These are phyloP conservation scores for Prunus mongolica DNA, from an alignment of 306 rosid genomes.

Conservation along the genomic window DNA sequence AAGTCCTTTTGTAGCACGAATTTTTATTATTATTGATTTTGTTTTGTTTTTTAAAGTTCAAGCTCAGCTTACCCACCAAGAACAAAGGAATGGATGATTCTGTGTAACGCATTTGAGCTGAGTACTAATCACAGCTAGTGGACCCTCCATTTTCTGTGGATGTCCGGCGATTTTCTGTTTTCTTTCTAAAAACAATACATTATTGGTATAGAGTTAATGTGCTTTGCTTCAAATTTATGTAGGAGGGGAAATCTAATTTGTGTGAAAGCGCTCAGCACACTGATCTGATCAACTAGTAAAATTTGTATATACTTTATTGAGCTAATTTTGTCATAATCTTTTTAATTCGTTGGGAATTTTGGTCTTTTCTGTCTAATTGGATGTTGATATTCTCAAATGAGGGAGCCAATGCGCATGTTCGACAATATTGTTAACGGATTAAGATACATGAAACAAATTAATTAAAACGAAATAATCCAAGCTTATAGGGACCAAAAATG, in stretches of 20 bases:
- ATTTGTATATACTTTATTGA: too few relatives aligned
- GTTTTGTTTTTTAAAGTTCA: neutral
- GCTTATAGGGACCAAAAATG: neutral
- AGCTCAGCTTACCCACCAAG: conserved; percentile 24
- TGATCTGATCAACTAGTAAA: too few relatives aligned
- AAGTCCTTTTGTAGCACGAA: neutral
- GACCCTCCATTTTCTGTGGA: conserved; percentile 29
- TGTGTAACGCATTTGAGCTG: conserved; percentile 16
- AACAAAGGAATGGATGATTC: conserved; percentile 21
- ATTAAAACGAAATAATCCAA: too few relatives aligned
- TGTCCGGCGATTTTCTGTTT: neutral
- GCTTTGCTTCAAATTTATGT: too few relatives aligned
- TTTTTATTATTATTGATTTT: neutral
- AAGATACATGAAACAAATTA: neutral
- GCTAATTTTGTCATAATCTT: too few relatives aligned
- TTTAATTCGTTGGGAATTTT: too few relatives aligned
- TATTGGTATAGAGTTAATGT: neutral
- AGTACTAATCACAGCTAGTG: conserved; percentile 2
- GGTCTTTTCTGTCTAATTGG: too few relatives aligned
- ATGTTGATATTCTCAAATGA: neutral
- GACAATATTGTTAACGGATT: neutral
- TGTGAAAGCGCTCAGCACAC: too few relatives aligned
- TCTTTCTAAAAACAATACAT: neutral
- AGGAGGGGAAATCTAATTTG: too few relatives aligned
- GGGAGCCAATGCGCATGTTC: too few relatives aligned